These are phyloP conservation scores for Fraxinus albicans DNA, from an alignment of 305 asterid species.

Conservation along the genomic window DNA sequence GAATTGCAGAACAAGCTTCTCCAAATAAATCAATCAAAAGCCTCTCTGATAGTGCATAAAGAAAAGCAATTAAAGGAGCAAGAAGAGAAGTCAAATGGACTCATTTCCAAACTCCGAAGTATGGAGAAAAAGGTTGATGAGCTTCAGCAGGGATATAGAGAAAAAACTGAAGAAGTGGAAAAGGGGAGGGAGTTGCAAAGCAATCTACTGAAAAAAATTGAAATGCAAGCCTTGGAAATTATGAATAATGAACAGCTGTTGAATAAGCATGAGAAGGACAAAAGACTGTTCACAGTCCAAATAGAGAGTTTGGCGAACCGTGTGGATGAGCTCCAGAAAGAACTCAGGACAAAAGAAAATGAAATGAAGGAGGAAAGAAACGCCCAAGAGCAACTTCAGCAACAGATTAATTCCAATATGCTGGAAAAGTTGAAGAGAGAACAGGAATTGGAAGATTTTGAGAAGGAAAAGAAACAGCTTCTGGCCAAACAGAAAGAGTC, in stretches of 20 bases:
- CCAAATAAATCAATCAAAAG: slow-evolving; percentile 41
- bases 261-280: slow-evolving; percentile 47
- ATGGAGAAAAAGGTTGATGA: slow-evolving; percentile 40
- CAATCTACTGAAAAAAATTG: slow-evolving; percentile 56
- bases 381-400: slow-evolving; percentile 44
- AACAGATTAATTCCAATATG: slow-evolving; percentile 36
- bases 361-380: slow-evolving; percentile 52
- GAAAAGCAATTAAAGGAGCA: slow-evolving; percentile 56
- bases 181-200: slow-evolving; percentile 53
- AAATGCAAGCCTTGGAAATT: slow-evolving; percentile 51
- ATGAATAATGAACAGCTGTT: slow-evolving; percentile 44
- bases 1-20: slow-evolving; percentile 55
- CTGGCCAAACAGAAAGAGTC: slow-evolving; percentile 49
- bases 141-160: slow-evolving; percentile 42
- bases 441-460: slow-evolving; percentile 50
- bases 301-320: slow-evolving; percentile 32
- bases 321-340: slow-evolving; percentile 46
- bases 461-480: slow-evolving; percentile 54
- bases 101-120: slow-evolving; percentile 39
- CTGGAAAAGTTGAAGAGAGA: slow-evolving; percentile 46
- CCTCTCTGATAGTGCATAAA: slow-evolving; percentile 42
- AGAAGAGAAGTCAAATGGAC: slow-evolving; percentile 43
- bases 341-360: slow-evolving; percentile 37
- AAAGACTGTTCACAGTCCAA: slow-evolving; percentile 41
- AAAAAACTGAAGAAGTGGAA: slow-evolving; percentile 50